Percentiles rank a stretch among this genome's conserved stretches.
Conservation (phyloP, 495 filamentous ascomycete species). For the Aspergillus baeticus region DNA sequence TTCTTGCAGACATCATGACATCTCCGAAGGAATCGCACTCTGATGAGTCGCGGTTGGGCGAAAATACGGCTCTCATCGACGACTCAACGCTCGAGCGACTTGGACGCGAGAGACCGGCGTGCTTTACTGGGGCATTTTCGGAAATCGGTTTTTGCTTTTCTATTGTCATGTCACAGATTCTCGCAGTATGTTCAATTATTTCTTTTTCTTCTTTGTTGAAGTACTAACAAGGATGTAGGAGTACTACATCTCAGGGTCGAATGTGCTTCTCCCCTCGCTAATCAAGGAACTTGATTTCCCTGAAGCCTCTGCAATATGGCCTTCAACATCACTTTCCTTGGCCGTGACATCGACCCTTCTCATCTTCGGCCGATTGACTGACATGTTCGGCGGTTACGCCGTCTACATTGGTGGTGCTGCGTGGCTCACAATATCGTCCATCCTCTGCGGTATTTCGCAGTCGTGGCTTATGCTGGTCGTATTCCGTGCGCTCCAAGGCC, state of each 20-base stretch:
- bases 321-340: slow-evolving; percentile 73
- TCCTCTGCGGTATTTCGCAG: slow-evolving; percentile 70
- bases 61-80: background rate
- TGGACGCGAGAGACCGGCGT: slow-evolving; percentile 66
- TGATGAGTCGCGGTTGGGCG: background rate
- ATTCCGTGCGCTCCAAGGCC: slow-evolving; percentile 73
- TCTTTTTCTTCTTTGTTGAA: background rate
- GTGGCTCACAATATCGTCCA: slow-evolving; percentile 73
- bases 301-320: slow-evolving; percentile 67
- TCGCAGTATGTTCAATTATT: slow-evolving; percentile 49
- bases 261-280: slow-evolving; percentile 73
- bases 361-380: slow-evolving; percentile 71
- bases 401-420: slow-evolving; percentile 65
- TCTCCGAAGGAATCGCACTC: background rate
- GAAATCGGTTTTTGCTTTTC: slow-evolving; percentile 74
- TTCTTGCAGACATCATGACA: background rate
- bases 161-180: slow-evolving; percentile 69
- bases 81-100: slow-evolving; percentile 28
- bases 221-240: slow-evolving; percentile 36
- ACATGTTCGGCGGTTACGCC: slow-evolving; percentile 74
- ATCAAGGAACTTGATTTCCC: slow-evolving; percentile 64
- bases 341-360: slow-evolving; percentile 73
- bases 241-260: slow-evolving; percentile 87
- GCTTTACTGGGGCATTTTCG: slow-evolving; percentile 57
- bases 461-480: slow-evolving; percentile 73